Evolutionary conservation across 495 filamentous ascomycete genomes (phyloP), one percentile per base, ranked within the genome.

Genomic region (Chaetomium fimeti): DNA sequence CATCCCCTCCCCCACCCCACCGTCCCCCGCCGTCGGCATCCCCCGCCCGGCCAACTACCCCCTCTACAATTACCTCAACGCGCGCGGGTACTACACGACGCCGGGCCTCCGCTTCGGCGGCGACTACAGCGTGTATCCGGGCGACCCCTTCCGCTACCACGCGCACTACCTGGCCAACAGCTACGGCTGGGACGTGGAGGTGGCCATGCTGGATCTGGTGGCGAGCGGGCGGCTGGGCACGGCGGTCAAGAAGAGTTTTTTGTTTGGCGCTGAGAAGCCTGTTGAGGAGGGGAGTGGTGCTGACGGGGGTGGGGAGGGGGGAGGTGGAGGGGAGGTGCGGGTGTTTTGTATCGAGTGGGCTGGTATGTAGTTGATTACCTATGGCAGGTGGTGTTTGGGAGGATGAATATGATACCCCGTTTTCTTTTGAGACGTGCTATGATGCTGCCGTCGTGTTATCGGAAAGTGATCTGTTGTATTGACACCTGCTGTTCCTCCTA

Each of bases 91-190:
- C 75, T 98, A 89, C 77, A 83, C 95, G 45, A 89, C 89, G 48
- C 95, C 94, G 2, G 94, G 95, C 11, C 81, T 98, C 32, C 90
- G 94, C 28, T 98, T 98, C 70, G 94, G 94, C 38, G 95, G 92
- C 70, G 87, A 96, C 71, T 97, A 91, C 77, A 88, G 90, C 62
- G 92, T 93, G 1, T 98, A 98, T 71, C 94, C 94, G 0, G 95
- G 95, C 38, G 94, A 98, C 75, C 91, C 94, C 0, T 78, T 98
- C 29, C 89, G 95, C 12, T 98, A 93, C 76, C 94, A 98, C 75
- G 91, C 89, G 40, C 94, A 98, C 74, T 98, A 97, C 72, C 76
- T 96, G 61, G 89, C 87, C 27, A 86, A 86, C 22, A 85, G 88
- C 32, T 81, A 88, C 55, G 89, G 84, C 8, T 97, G 91, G 91